Evolutionary conservation across 805 yeast species (phyloP), one percentile per base, ranked within the genome.

Genomic region (Saturnispora diversa): DNA sequence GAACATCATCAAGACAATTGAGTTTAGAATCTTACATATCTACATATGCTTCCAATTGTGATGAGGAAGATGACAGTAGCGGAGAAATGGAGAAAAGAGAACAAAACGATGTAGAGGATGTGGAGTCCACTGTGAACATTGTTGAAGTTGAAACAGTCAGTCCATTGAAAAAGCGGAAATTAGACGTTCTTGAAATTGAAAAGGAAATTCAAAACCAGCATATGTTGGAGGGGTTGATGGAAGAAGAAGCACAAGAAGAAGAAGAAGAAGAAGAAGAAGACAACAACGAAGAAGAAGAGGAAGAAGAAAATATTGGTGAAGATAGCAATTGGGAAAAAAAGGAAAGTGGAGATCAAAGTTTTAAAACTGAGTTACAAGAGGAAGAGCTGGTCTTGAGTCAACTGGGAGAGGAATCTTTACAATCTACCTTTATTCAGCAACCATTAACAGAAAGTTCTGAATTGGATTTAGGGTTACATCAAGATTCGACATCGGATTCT

Each of bases 1-100:
- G 50, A 17, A 44, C 31, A 20, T 20, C 26, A 7, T 10, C 27
- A 4, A 30, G 34, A 9, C 49, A 45, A 19, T 17, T 34, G 5
- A 44, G 26, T 15, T 27, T 46, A 11, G 45, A 41, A 10, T 42
- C 46, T 2, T 46, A 39, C 17, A 25, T 39, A 7, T 30, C 30
- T 19, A n/a, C 40, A 5, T 20, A 25, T 31, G 29, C 19, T 15
- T 25, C 32, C 8, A 9, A 19, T 10, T 40, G 44, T 21, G 31
- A 36, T 23, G 44, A 35, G 11, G 44, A 38, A 12, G 27, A 34
- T 12, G 46, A 35, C n/a, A 22, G 25, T n/a, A 36, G 33, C 10
- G 42, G 28, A 24, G 42, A 26, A 20, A 42, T 38, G 11, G n/a
- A n/a, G n/a, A n/a, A n/a, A n/a, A n/a, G n/a, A n/a, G n/a, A n/a